phyloP scores from a whole-genome alignment of 306 rosid genomes.

The Chamaecrista fasciculata region DNA sequence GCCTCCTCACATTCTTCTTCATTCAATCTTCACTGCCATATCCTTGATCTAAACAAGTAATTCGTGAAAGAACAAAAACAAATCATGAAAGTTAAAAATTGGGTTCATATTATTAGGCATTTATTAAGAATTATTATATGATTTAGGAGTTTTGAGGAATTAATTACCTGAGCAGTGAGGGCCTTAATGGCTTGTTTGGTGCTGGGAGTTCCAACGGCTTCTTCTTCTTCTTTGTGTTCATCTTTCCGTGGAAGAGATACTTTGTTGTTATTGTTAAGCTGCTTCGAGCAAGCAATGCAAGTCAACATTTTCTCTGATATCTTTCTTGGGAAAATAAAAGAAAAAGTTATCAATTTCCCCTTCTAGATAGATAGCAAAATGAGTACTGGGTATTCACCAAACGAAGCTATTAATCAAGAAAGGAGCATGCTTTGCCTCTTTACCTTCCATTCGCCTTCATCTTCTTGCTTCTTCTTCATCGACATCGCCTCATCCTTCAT shows the following conservation, averaged over 20 bases:
- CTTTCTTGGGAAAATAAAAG: background rate
- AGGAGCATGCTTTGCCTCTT: constrained; percentile 19
- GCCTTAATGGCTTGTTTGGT: constrained; percentile 88
- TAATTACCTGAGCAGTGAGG: constrained; percentile 78
- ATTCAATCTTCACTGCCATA: constrained; percentile 91
- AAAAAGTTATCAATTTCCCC: constrained; percentile 11
- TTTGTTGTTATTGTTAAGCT: constrained; percentile 67
- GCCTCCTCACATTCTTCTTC: no score
- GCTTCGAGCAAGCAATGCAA: constrained; percentile 92
- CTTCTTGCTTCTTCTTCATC: no score
- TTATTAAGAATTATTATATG: background rate
- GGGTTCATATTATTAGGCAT: no score
- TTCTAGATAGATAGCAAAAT: no score
- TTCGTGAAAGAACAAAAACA: no score
- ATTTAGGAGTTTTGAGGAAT: no score
- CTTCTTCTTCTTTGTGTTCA: constrained; percentile 69
- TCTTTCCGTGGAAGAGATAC: constrained; percentile 81
- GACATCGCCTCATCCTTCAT: no score
- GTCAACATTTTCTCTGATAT: constrained; percentile 63
- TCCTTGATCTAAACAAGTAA: constrained; percentile 74
- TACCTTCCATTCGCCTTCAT: no score
- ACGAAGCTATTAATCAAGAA: constrained; percentile 18
- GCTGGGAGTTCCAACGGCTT: constrained; percentile 67
- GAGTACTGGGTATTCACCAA: constrained; percentile 22
- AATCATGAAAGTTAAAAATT: background rate